A percentile compares a stretch with the other conserved stretches of the same genome.
These are phyloP conservation scores for Pestalotiopsis sp. DNA, from an alignment of 2,329 filamentous ascomycete genomes.

Conservation along the genomic window DNA sequence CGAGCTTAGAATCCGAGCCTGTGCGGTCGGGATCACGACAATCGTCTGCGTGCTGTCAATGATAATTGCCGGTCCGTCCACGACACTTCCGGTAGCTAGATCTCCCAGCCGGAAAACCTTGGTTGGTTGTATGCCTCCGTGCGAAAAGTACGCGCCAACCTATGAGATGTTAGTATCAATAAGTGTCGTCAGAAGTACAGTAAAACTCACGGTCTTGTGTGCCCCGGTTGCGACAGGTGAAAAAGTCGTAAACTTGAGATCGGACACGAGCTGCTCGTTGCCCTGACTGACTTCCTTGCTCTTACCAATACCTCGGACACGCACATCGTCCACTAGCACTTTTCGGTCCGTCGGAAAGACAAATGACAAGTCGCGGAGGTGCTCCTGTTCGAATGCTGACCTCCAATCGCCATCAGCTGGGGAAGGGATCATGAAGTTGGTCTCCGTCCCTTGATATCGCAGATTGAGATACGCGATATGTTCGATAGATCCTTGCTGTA, in stretches of 20 bases:
- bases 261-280: slow-evolving; percentile 22
- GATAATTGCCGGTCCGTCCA: slow-evolving; percentile 22
- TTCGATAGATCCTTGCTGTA: slow-evolving; percentile 38
- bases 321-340: slow-evolving; percentile 8
- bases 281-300: slow-evolving; percentile 12
- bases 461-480: slow-evolving; percentile 42
- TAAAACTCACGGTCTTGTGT: slow-evolving; percentile 2
- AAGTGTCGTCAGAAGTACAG: not conserved
- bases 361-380: slow-evolving; percentile 13
- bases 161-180: slow-evolving; percentile 13
- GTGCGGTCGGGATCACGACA: slow-evolving; percentile 38
- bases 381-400: slow-evolving; percentile 12
- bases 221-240: slow-evolving; percentile 10
- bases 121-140: slow-evolving; percentile 19
- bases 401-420: slow-evolving; percentile 14
- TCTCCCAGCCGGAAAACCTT: slow-evolving; percentile 20
- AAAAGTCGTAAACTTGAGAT: slow-evolving; percentile 16
- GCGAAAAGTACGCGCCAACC: slow-evolving; percentile 20
- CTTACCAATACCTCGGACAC: slow-evolving; percentile 10
- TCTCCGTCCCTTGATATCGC: slow-evolving; percentile 43
- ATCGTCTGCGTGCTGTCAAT: slow-evolving; percentile 25
- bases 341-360: slow-evolving; percentile 10
- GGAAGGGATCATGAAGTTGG: slow-evolving; percentile 38
- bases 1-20: slow-evolving; percentile 33
- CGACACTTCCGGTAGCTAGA: slow-evolving; percentile 16